phyloP scores from a whole-genome alignment of 805 yeast species.

The Middelhovenomyces tepae region DNA sequence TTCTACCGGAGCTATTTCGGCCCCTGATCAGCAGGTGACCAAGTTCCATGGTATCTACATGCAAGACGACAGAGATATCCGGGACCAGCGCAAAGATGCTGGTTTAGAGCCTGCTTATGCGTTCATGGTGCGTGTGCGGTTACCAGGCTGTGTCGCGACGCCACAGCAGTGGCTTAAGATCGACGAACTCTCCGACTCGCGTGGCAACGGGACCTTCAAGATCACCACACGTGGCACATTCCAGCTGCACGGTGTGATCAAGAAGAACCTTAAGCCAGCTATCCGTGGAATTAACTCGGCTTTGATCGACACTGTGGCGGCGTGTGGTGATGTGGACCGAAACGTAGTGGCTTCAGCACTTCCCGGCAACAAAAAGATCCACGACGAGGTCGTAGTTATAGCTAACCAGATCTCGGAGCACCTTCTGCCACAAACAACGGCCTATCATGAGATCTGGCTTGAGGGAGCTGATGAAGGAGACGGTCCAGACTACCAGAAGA shows the following conservation, averaged over 20 bases:
- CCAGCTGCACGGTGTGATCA: conserved; percentile 92
- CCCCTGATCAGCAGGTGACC: conserved; percentile 87
- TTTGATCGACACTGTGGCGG: conserved; percentile 89
- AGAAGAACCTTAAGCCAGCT: conserved; percentile 79
- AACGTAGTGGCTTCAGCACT: conserved; percentile 90
- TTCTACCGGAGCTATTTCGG: conserved; percentile 84
- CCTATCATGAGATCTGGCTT: conserved; percentile 95
- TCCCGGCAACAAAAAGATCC: conserved; percentile 76
- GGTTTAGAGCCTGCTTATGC: conserved; percentile 93
- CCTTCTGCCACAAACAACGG: conserved; percentile 83
- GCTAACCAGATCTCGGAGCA: conserved; percentile 68
- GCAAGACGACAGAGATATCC: conserved; percentile 96
- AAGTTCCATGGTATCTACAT: conserved; percentile 97
- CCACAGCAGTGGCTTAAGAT: conserved; percentile 84
- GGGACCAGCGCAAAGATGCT: conserved; percentile 85
- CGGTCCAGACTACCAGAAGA: conserved; percentile 52
- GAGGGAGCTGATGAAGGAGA: conserved; percentile 75
- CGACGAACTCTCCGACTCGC: conserved; percentile 66
- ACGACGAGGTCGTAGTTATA: conserved; percentile 56
- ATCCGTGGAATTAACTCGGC: conserved; percentile 89
- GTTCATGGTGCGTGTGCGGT: conserved; percentile 93
- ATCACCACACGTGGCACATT: conserved; percentile 94
- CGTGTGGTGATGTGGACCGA: conserved; percentile 98
- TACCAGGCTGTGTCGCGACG: conserved; percentile 86
- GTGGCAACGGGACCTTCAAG: conserved; percentile 91